Conservation (phyloP, 345 rosid genomes). For the Excoecaria cochinchinensis region DNA sequence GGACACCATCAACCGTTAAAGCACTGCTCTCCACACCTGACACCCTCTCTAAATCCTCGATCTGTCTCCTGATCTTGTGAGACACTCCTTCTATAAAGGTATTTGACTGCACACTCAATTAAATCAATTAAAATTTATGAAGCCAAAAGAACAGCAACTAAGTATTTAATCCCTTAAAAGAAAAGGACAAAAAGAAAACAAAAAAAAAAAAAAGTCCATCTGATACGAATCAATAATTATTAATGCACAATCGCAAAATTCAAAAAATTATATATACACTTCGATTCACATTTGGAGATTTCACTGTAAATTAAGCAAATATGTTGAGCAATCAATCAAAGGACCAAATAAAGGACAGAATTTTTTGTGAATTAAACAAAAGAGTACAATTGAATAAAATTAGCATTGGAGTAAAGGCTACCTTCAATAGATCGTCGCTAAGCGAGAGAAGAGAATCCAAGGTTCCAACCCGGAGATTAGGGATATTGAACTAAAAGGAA, state of each 20-base stretch:
- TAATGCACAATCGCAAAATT: background rate
- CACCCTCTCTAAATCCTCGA: conserved; percentile 90
- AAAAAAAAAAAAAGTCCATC: background rate
- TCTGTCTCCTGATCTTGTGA: conserved; percentile 96
- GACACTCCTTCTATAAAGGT: conserved; percentile 87
- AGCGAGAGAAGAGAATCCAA: conserved; percentile 94
- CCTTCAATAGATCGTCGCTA: conserved; percentile 94
- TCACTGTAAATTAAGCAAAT: background rate
- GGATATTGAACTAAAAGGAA: conserved; percentile 73
- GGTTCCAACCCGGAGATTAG: conserved; percentile 98
- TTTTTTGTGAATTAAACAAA: background rate
- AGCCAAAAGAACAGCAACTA: background rate
- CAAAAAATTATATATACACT: background rate
- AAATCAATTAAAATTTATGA: background rate
- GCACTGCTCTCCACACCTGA: conserved; percentile 82
- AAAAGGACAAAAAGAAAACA: too few relatives aligned
- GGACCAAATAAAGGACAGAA: background rate
- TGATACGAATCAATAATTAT: background rate
- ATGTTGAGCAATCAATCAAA: background rate
- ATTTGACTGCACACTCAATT: conserved; percentile 60
- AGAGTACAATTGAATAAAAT: background rate
- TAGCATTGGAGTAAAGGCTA: conserved; percentile 16
- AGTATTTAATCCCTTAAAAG: too few relatives aligned
- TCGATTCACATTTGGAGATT: background rate
- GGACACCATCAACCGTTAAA: conserved; percentile 89